These are phyloP conservation scores for Penicillium sp. DNA, from an alignment of 2,329 filamentous ascomycete species.

Conservation along the genomic window DNA sequence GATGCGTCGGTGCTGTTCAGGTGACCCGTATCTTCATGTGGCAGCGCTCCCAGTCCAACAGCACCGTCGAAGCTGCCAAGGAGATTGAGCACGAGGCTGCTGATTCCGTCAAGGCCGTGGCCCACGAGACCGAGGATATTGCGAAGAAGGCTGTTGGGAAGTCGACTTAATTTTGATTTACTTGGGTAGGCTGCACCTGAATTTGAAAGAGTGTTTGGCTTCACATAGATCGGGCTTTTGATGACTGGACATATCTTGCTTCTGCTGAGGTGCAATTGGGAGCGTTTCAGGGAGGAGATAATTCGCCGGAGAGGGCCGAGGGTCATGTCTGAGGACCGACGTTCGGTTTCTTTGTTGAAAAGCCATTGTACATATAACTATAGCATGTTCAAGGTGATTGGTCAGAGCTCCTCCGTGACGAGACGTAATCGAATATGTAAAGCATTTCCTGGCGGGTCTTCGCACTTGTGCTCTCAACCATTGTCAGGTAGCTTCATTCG, in stretches of 20 bases:
- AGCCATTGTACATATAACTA: conserved; percentile 27
- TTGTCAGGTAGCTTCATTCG: no score
- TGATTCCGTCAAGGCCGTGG: conserved; percentile 36
- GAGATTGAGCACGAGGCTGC: conserved; percentile 37
- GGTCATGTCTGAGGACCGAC: background rate
- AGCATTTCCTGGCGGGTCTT: background rate
- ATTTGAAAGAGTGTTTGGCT: conserved; percentile 6
- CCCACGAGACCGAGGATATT: conserved; percentile 29
- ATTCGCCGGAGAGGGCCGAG: background rate
- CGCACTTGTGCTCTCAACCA: background rate
- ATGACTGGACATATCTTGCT: background rate
- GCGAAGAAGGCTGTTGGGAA: conserved; percentile 34
- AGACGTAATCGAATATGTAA: background rate
- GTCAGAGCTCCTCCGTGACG: conserved; percentile 4
- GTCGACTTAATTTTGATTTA: conserved; percentile 15
- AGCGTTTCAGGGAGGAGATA: background rate
- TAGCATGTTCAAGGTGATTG: conserved; percentile 14
- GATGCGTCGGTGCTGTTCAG: conserved; percentile 79
- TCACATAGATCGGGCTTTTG: conserved; percentile 13
- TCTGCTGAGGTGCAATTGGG: conserved; percentile 1
- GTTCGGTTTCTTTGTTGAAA: conserved; percentile 5
- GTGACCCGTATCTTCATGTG: conserved; percentile 69
- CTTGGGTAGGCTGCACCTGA: background rate
- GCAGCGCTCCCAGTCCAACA: conserved; percentile 54
- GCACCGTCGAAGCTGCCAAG: conserved; percentile 38